Conservation (phyloP, 78 protist species). For the Dictyostelium brefeldianum region DNA sequence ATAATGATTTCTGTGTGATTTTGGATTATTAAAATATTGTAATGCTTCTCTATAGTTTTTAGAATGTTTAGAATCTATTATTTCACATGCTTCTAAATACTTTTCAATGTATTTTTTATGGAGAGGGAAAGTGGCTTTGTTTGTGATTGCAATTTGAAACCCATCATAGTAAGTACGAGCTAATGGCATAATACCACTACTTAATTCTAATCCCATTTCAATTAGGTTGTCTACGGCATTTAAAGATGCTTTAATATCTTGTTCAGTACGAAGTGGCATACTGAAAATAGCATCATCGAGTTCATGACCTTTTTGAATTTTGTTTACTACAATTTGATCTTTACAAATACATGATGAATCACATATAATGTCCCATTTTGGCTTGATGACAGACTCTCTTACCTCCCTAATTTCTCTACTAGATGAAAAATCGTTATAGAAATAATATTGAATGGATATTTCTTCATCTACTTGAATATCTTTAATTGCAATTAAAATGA, state of each 20-base stretch:
- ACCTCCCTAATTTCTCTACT: slow-evolving; percentile 19
- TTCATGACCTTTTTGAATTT: slow-evolving; percentile 52
- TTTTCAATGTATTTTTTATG: slow-evolving; percentile 48
- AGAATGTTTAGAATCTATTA: slow-evolving; percentile 34
- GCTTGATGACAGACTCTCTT: slow-evolving; percentile 1
- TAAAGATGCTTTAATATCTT: neutral
- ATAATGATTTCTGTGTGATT: slow-evolving; percentile 38
- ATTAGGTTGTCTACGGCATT: slow-evolving; percentile 8
- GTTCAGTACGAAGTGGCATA: slow-evolving; percentile 9
- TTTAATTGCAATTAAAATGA: slow-evolving; percentile 24
- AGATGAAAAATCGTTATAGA: slow-evolving; percentile 48
- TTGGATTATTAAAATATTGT: slow-evolving; percentile 18
- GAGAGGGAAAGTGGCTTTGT: slow-evolving; percentile 27
- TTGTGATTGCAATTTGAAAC: slow-evolving; percentile 24
- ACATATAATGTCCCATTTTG: slow-evolving; percentile 31
- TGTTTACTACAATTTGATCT: neutral
- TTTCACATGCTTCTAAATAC: slow-evolving; percentile 41
- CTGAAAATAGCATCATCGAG: slow-evolving; percentile 15
- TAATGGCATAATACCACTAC: slow-evolving; percentile 35
- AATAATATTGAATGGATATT: slow-evolving; percentile 43
- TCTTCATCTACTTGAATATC: slow-evolving; percentile 40
- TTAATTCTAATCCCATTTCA: neutral
- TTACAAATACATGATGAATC: slow-evolving; percentile 6
- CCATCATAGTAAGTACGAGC: slow-evolving; percentile 53
- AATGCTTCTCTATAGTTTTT: slow-evolving; percentile 23